phyloP scores from a whole-genome alignment of 176 grass and related monocot species.

The Avena insularis region DNA sequence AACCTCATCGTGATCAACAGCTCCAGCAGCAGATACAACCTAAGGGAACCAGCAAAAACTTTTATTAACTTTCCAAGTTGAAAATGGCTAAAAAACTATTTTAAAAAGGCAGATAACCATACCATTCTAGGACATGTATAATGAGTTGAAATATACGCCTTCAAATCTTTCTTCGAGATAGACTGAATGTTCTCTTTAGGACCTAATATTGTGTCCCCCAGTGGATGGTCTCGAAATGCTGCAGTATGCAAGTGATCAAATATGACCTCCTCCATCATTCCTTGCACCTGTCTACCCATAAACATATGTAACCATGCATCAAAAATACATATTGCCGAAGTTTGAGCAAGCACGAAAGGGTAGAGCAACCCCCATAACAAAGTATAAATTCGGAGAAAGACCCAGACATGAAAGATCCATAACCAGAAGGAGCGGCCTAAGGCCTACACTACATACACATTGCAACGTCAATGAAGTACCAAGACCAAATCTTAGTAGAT shows the following conservation, averaged over 20 bases:
- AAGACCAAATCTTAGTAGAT: not conserved
- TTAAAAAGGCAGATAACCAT: slow-evolving; percentile 29
- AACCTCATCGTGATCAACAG: slow-evolving; percentile 80
- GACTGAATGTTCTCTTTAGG: slow-evolving; percentile 81
- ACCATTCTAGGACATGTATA: slow-evolving; percentile 95
- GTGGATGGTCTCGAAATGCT: slow-evolving; percentile 80
- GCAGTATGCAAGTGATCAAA: slow-evolving; percentile 96
- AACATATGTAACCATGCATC: not conserved
- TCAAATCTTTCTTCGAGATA: slow-evolving; percentile 73
- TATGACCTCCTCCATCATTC: slow-evolving; percentile 94
- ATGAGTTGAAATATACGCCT: slow-evolving; percentile 89
- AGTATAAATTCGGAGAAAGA: not conserved
- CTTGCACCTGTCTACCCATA: slow-evolving; percentile 79
- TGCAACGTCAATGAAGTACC: not conserved
- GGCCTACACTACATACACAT: slow-evolving; percentile 4
- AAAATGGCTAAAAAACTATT: slow-evolving; percentile 19
- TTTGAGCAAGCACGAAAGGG: not conserved
- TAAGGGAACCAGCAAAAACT: slow-evolving; percentile 36
- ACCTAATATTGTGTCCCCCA: slow-evolving; percentile 97
- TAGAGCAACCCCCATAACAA: not conserved
- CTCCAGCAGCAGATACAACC: slow-evolving; percentile 97
- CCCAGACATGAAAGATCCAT: not conserved
- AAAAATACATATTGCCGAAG: not conserved
- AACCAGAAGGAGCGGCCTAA: not conserved
- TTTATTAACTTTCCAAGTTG: not conserved